phyloP scores from a whole-genome alignment of 2,329 filamentous ascomycete genomes.

The Cadophora malorum region DNA sequence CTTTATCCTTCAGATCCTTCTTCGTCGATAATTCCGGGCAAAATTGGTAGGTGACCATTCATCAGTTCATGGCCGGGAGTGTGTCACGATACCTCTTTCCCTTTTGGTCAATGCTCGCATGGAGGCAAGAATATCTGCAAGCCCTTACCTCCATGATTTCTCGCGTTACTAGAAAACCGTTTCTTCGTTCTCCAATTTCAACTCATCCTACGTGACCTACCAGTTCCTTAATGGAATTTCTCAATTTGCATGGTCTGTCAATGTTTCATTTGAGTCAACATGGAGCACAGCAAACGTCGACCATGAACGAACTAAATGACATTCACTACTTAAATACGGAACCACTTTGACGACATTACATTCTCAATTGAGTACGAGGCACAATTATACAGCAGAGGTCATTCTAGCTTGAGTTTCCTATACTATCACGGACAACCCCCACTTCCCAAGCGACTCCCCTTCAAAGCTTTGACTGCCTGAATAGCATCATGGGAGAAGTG shows the following conservation, averaged over 20 bases:
- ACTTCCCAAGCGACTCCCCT: not conserved
- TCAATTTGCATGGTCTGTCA: too few species aligned
- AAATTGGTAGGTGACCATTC: not conserved
- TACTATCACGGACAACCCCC: not conserved
- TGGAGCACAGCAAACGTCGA: too few species aligned
- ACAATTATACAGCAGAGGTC: not conserved
- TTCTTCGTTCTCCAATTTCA: not conserved
- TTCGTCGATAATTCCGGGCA: not conserved
- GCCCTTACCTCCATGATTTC: not conserved
- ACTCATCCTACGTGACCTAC: too few species aligned
- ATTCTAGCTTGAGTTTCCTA: not conserved
- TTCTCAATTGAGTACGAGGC: not conserved
- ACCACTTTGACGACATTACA: not conserved
- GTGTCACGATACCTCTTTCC: conserved; percentile 3
- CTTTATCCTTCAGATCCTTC: not conserved
- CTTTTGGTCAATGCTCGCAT: not conserved
- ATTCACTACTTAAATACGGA: not conserved
- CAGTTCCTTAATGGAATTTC: too few species aligned
- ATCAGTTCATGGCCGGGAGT: not conserved
- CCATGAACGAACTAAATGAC: not conserved
- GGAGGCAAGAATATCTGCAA: not conserved
- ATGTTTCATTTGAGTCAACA: too few species aligned
- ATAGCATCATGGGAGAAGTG: not conserved
- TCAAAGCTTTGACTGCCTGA: not conserved
- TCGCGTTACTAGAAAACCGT: not conserved